A percentile compares a stretch with the other conserved stretches of the same genome.
Evolutionary conservation across 495 filamentous ascomycete species (phyloP).

Genomic region (Rostrohypoxylon terebratum): DNA sequence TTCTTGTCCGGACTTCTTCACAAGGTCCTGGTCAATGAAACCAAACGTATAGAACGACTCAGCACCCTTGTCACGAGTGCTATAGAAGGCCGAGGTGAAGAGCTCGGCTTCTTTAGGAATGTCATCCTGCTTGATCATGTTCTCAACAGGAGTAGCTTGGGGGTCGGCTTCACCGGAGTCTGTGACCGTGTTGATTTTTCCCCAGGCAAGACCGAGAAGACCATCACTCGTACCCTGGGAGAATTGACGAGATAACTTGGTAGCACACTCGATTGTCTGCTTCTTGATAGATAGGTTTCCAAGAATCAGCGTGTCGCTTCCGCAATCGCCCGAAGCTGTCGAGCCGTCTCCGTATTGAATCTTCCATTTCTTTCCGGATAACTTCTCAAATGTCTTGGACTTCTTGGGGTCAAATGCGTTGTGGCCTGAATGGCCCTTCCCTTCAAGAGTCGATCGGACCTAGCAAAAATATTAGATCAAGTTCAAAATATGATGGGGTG

Average conservation of each 20-base stretch:
- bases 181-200: slow-evolving; percentile 76
- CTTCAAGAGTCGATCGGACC: slow-evolving; percentile 73
- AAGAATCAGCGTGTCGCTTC: slow-evolving; percentile 74
- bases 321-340: slow-evolving; percentile 75
- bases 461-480: slow-evolving; percentile 47
- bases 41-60: slow-evolving; percentile 85
- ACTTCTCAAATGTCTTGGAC: slow-evolving; percentile 70
- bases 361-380: slow-evolving; percentile 68
- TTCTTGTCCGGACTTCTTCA: slow-evolving; percentile 65
- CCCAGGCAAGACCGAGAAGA: slow-evolving; percentile 77
- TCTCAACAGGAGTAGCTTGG: slow-evolving; percentile 78
- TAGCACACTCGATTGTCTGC: slow-evolving; percentile 78
- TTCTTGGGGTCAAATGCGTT: slow-evolving; percentile 68
- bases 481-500: background rate
- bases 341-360: slow-evolving; percentile 81
- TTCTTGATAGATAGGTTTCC: slow-evolving; percentile 75
- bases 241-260: slow-evolving; percentile 72
- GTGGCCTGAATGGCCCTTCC: slow-evolving; percentile 55
- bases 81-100: slow-evolving; percentile 81
- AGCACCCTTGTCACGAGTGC: slow-evolving; percentile 67
- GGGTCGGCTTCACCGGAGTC: slow-evolving; percentile 57
- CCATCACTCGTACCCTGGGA: slow-evolving; percentile 72
- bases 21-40: slow-evolving; percentile 74
- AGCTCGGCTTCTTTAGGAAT: slow-evolving; percentile 72
- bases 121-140: slow-evolving; percentile 76